Evolutionary conservation across 768 basidiomycete species (phyloP), one percentile per base, ranked within the genome.

Genomic region (Panellus pusillus): DNA sequence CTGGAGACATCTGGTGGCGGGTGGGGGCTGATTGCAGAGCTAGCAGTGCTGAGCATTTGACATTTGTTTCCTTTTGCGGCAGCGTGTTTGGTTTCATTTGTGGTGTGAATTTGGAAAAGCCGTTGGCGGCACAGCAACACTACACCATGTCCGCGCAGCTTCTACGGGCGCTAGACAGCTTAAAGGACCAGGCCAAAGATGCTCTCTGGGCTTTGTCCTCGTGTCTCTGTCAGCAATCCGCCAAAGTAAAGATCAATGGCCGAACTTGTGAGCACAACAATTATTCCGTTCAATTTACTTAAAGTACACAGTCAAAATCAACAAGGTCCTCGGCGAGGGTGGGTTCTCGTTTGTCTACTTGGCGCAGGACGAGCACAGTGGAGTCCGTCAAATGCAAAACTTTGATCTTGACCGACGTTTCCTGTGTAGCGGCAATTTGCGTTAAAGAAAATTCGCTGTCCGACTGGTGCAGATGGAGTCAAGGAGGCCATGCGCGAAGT

Each of bases 371-470:
- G 90, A 92, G 63, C 77, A 81, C 55, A 92, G 90, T 63, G 89
- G 89, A 46, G 91, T 91, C 65, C 63, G 86, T 74, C 46, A 45
- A 55, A 32, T 54, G 58, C 20, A 44, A 12, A 44, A 18, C 12
- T 15, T 46, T n/a, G 19, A 20, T 31, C 36, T 52, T 36, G 47
- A 38, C 17, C 15, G 29, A 17, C 17, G 17, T 39, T 49, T 32
- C 24, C 24, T 44, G 24, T 20, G 1, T 70, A 93, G 82, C 81
- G 94, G 58, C 84, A 91, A 76, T 98, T 96, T 63, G 97, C 97
- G 0, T 75, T 99, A 58, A 99, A 99, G 78, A 98, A 97, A 73
- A 95, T 97, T 66, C 80, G 93, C 40, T 95, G 93, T 76, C 93
- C 92, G 1, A 88, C 87, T 38, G 93, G 93, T 8, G 76, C 82